phyloP scores from a whole-genome alignment of 768 basidiomycete species.

The Leccinum longicurvipes region DNA sequence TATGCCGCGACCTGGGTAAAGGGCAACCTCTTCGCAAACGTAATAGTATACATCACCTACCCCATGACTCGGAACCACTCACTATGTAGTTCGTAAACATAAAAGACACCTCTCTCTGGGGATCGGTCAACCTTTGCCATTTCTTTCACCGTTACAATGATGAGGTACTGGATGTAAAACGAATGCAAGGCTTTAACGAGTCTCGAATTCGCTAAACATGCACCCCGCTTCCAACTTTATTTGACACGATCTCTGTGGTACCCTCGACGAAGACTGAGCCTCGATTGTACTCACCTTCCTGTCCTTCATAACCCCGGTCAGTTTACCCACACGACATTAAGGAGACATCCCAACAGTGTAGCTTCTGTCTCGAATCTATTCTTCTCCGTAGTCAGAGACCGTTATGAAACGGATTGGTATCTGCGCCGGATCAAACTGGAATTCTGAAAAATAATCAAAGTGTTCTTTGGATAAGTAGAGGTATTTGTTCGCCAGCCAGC shows the following conservation, averaged over 20 bases:
- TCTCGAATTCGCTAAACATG: constrained; percentile 82
- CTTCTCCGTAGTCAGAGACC: constrained; percentile 41
- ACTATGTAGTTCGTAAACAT: constrained; percentile 34
- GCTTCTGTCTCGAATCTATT: constrained; percentile 65
- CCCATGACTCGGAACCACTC: constrained; percentile 95
- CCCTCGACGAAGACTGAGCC: neutral
- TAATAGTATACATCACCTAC: constrained; percentile 37
- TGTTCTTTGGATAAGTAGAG: constrained; percentile 72
- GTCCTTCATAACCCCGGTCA: constrained; percentile 84
- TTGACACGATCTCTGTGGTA: constrained; percentile 61
- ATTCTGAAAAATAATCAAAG: constrained; percentile 68
- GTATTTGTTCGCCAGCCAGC: constrained; percentile 64
- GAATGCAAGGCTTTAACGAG: constrained; percentile 77
- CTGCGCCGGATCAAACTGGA: constrained; percentile 64
- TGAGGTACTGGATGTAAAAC: constrained; percentile 70
- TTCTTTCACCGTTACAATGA: constrained; percentile 62
- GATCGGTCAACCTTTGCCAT: constrained; percentile 47
- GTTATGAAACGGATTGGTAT: constrained; percentile 66
- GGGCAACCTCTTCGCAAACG: neutral
- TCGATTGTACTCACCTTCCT: constrained; percentile 56
- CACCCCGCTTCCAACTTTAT: constrained; percentile 73
- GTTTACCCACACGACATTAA: constrained; percentile 81
- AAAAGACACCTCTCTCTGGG: constrained; percentile 41
- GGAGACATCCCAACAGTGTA: constrained; percentile 89
- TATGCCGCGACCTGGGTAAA: constrained; percentile 65